phyloP scores from a whole-genome alignment of 352 stramenopile genomes.

The Poterioochromonas sp. region DNA sequence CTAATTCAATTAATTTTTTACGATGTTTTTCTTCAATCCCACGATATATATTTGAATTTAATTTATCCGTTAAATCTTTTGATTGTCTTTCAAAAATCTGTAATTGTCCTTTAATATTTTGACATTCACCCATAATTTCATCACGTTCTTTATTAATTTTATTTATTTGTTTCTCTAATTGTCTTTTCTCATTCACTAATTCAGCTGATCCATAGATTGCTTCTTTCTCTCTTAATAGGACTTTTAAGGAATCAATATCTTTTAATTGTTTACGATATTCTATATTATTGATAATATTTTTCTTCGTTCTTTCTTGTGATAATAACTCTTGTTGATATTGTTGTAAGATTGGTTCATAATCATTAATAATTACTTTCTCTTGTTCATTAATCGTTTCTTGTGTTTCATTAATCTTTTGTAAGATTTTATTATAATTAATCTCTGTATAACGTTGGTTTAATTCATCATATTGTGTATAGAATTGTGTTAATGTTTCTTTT shows the following conservation, averaged over 20 bases:
- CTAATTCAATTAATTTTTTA: slow-evolving; percentile 83
- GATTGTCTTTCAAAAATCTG: background rate
- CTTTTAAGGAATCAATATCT: background rate
- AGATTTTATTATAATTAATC: too few species aligned
- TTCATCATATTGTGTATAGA: background rate
- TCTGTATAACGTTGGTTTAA: background rate
- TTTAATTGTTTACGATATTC: background rate
- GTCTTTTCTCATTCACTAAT: background rate
- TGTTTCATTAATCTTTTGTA: too few species aligned
- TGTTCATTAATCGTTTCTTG: too few species aligned
- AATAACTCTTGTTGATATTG: background rate
- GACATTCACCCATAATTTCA: background rate
- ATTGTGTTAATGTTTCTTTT: background rate
- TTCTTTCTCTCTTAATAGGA: background rate
- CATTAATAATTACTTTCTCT: too few species aligned
- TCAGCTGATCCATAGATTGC: too few species aligned
- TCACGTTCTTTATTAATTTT: background rate
- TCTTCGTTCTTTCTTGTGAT: background rate
- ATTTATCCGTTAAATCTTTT: slow-evolving; percentile 30
- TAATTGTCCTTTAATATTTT: background rate
- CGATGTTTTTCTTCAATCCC: slow-evolving; percentile 85
- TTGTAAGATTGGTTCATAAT: too few species aligned
- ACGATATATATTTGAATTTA: slow-evolving; percentile 53
- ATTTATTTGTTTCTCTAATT: background rate
- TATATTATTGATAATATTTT: background rate